Evolutionary conservation across 495 filamentous ascomycete genomes (phyloP), one percentile per base, ranked within the genome.

Genomic region (Xanthoparmelia taractica): DNA sequence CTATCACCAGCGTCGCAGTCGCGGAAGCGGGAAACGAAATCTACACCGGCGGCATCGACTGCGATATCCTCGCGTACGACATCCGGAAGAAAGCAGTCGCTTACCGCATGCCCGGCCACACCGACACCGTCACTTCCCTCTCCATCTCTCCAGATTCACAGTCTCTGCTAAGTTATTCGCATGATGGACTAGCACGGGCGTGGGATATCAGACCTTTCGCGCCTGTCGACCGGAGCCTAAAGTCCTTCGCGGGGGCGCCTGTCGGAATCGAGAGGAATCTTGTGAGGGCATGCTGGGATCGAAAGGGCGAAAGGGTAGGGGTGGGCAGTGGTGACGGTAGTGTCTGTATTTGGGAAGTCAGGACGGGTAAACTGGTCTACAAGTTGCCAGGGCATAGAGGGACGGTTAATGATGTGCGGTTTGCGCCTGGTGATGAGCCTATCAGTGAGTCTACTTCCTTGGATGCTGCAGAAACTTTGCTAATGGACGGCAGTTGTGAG

Each of bases 131-230:
- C 63, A 96, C 93, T 4, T 94, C 92, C 36, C 81, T 99, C 27
- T 77, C 86, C 54, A 82, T 97, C 33, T 97, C 95, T 4, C 94
- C 94, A 0, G 95, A 97, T 69, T 89, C 90, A 8, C 91, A 96
- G 70, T 85, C 88, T 17, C 80, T 99, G 31, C 79, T 97, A 6
- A 97, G 94, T 18, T 92, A 96, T 68, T 89, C 91, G 5, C 91
- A 96, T 75, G 94, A 99, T 71, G 91, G 87, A 17, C 94, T 93
- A 0, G 94, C 92, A 18, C 83, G 90, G 63, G 96, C 92, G 29
- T 99, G 94, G 95, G 92, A 99, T 73, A 89, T 99, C 48, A 82
- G 92, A 63, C 92, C 95, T 4, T 99, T 97, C 72, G 93, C 95
- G 4, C 91, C 94, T 0, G 80, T 85, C 0, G 90, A 96, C 70